These are phyloP conservation scores for Daldinia eschscholtzii DNA, from an alignment of 2,329 filamentous ascomycete species.

Conservation along the genomic window DNA sequence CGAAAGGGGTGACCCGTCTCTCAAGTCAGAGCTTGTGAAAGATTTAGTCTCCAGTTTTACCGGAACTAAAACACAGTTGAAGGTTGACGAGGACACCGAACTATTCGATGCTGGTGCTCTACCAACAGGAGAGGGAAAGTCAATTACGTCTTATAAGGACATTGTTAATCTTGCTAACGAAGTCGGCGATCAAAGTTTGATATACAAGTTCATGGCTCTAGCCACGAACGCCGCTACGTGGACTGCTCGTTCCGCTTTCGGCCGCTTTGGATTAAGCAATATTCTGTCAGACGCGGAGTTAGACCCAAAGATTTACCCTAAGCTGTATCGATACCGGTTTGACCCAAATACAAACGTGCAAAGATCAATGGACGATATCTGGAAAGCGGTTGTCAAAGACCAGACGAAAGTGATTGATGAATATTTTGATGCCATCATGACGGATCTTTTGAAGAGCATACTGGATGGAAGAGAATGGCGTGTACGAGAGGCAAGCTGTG, in stretches of 20 bases:
- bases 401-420: conserved; percentile 79
- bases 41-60: conserved; percentile 93
- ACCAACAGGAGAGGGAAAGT: conserved; percentile 88
- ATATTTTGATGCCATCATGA: conserved; percentile 90
- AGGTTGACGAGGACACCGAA: conserved; percentile 90
- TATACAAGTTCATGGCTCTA: conserved; percentile 98
- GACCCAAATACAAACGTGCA: conserved; percentile 95
- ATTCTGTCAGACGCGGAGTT: conserved; percentile 89
- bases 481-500: conserved; percentile 90
- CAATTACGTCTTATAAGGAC: conserved; percentile 96
- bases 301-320: conserved; percentile 95
- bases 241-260: conserved; percentile 97
- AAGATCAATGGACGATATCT: conserved; percentile 96
- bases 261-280: conserved; percentile 90
- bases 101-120: conserved; percentile 92
- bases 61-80: conserved; percentile 78
- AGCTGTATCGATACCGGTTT: conserved; percentile 93
- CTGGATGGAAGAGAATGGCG: conserved; percentile 89
- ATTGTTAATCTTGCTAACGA: conserved; percentile 96
- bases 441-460: conserved; percentile 86
- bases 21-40: conserved; percentile 86
- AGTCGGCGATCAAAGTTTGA: conserved; percentile 93
- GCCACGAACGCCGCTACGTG: conserved; percentile 96
- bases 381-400: conserved; percentile 95
- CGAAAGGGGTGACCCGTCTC: conserved; percentile 84